phyloP scores from a whole-genome alignment of 1,139 yeast genomes.

The Geotrichum reessii region DNA sequence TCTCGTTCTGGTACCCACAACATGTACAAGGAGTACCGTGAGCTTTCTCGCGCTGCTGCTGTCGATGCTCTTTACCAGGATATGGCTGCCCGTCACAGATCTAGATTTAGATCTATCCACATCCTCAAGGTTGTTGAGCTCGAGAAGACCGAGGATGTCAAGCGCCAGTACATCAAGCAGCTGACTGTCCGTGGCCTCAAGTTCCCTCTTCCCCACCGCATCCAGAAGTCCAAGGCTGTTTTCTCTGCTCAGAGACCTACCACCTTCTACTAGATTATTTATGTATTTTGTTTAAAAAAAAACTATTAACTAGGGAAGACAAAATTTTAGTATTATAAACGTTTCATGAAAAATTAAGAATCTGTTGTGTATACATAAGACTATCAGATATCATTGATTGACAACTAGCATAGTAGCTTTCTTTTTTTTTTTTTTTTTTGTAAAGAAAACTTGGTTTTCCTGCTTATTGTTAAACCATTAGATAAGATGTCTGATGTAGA shows the following conservation, averaged over 20 bases:
- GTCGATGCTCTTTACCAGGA: constrained; percentile 98
- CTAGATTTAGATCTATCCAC: constrained; percentile 99
- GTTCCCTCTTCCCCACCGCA: constrained; percentile 99
- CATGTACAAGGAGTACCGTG: constrained; percentile 99
- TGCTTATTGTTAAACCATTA: background rate
- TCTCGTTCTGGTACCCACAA: constrained; percentile 99
- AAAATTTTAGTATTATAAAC: background rate
- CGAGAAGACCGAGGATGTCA: constrained; percentile 95
- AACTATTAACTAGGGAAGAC: constrained; percentile 7
- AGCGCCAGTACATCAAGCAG: constrained; percentile 99
- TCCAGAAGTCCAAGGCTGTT: constrained; percentile 82
- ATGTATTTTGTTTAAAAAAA: constrained; percentile 12
- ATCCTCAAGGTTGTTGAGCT: constrained; percentile 93
- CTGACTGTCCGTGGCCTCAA: constrained; percentile 92
- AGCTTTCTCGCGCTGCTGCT: constrained; percentile 97
- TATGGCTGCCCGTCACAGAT: constrained; percentile 99
- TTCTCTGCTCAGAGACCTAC: constrained; percentile 92
- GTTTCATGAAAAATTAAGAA: background rate
- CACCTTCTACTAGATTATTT: constrained; percentile 73
- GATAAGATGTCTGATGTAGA: background rate
- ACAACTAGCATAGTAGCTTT: background rate
- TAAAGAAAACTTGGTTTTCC: background rate
- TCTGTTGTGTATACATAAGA: background rate
- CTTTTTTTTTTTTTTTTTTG: background rate
- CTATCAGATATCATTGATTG: background rate